Base-by-base conservation (phyloP, 2,329 filamentous ascomycete species). In the Colletotrichum plurivorum region DNA sequence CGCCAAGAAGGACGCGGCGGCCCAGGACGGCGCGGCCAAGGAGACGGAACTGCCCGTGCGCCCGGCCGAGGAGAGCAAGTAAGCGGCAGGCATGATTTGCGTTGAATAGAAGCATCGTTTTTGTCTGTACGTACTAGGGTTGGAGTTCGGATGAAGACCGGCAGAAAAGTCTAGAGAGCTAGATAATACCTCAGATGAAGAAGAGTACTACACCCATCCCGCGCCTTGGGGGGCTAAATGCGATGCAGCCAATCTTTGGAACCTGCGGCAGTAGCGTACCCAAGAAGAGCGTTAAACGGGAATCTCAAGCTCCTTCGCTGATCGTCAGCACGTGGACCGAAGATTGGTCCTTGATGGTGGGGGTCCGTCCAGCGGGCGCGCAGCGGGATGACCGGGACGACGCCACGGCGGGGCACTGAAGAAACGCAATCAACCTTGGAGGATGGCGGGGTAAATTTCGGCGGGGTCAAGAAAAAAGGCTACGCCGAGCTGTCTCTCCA, bases 111-210 rank as follows among this genome's bases (percentile, higher is more conserved):
- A 53, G 15, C 13, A 55, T 45, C 25, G 22, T 58, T 62, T 46
- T 46, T 67, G 49, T 66, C 55, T 67, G 62, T 67, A 69, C 52
- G 55, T 67, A 66, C 31, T 67, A 53, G 67, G 56, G 56, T 67
- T 60, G 62, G 67, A 69, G 67, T 69, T 69, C 55, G 67, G 67
- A 69, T 66, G 45, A 61, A 69, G 62, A 67, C 56, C 55, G 46
- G 43, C 55, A 67, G 49, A 58, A 66, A 59, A 67, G 51, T 69
- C 55, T 66, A 69, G 51, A 67, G 43, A 67, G 55, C 55, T 66
- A 69, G 67, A 69, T 67, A 53, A 69, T 67, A 57, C 55, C 45
- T 61, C 63, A 56, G 67, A 67, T 61, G 56, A 66, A 55, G n/a
- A 36, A 66, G 62, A 69, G 39, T 45, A 52, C 22, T 31, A 63